Percentiles rank a stretch among this genome's conserved stretches.
Conservation (phyloP, 1,284 basidiomycete species). For the Schizophyllum amplum region DNA sequence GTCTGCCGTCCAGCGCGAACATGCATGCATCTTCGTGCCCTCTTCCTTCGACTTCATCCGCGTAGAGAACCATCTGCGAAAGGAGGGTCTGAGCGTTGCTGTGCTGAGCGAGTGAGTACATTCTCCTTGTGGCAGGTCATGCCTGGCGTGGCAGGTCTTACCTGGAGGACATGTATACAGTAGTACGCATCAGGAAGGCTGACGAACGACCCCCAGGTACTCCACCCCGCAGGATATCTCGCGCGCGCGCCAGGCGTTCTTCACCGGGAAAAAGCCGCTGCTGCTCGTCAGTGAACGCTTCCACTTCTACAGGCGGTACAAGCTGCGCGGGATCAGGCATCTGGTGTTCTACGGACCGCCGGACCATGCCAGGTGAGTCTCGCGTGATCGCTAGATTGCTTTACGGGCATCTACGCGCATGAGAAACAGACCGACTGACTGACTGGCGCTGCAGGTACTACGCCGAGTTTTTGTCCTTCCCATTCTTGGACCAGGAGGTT, state of each 20-base stretch:
- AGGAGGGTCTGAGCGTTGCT: constrained; percentile 65
- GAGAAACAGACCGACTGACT: neutral
- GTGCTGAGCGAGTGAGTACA: constrained; percentile 79
- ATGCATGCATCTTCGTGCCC: constrained; percentile 86
- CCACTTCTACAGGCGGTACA: constrained; percentile 96
- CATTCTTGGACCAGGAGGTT: constrained; percentile 79
- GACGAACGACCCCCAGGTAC: constrained; percentile 48
- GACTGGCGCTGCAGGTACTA: constrained; percentile 49
- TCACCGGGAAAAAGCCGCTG: constrained; percentile 81
- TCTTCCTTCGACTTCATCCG: constrained; percentile 97
- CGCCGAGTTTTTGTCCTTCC: constrained; percentile 78
- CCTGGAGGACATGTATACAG: no score
- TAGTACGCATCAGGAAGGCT: no score
- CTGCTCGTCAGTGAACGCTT: constrained; percentile 93
- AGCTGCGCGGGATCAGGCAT: constrained; percentile 86
- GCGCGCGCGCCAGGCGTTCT: constrained; percentile 89
- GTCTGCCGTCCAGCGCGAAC: constrained; percentile 85
- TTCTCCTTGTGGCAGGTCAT: neutral
- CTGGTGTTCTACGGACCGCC: constrained; percentile 91
- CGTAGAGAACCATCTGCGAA: constrained; percentile 81
- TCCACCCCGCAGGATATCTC: constrained; percentile 91
- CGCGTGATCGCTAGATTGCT: no score
- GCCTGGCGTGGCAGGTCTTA: no score
- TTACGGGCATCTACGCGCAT: neutral
- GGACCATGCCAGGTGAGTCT: constrained; percentile 57